Conservation (phyloP, 768 basidiomycete genomes). For the Hortiboletus flavorubellus region DNA sequence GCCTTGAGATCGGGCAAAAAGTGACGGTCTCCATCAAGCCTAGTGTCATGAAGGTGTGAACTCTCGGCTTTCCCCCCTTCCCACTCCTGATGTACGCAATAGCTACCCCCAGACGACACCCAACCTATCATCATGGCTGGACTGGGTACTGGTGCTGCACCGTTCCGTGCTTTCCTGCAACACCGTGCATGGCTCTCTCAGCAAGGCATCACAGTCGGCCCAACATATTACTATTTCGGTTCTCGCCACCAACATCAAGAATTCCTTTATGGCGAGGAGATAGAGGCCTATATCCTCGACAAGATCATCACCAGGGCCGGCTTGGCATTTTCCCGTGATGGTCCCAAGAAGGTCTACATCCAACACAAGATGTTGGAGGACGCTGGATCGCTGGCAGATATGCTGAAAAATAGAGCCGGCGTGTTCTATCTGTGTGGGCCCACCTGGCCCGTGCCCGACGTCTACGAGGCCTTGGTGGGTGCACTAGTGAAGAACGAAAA, state of each 20-base stretch:
- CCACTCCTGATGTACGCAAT: constrained; percentile 12
- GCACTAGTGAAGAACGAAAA: constrained; percentile 74
- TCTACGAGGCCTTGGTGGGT: constrained; percentile 87
- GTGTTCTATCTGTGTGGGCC: constrained; percentile 98
- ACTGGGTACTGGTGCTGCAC: constrained; percentile 96
- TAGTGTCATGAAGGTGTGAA: constrained; percentile 93
- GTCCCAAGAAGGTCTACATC: constrained; percentile 92
- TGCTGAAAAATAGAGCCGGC: constrained; percentile 70
- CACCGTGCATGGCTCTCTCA: constrained; percentile 81
- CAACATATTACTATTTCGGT: constrained; percentile 97
- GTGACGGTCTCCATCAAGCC: constrained; percentile 98
- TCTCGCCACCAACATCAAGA: constrained; percentile 94
- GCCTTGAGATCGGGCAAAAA: constrained; percentile 79
- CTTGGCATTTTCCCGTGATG: constrained; percentile 95
- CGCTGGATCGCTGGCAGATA: constrained; percentile 66
- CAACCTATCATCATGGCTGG: constrained; percentile 99
- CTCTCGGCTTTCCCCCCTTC: background rate
- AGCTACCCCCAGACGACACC: constrained; percentile 79
- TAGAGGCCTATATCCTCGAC: constrained; percentile 88
- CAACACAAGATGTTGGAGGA: constrained; percentile 98
- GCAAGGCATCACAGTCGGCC: constrained; percentile 80
- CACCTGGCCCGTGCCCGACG: constrained; percentile 99
- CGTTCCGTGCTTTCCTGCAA: constrained; percentile 99
- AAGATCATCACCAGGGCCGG: constrained; percentile 86
- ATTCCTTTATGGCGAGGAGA: constrained; percentile 95